Conservation (phyloP, 495 filamentous ascomycete species). For the Entonaema liquescens region DNA sequence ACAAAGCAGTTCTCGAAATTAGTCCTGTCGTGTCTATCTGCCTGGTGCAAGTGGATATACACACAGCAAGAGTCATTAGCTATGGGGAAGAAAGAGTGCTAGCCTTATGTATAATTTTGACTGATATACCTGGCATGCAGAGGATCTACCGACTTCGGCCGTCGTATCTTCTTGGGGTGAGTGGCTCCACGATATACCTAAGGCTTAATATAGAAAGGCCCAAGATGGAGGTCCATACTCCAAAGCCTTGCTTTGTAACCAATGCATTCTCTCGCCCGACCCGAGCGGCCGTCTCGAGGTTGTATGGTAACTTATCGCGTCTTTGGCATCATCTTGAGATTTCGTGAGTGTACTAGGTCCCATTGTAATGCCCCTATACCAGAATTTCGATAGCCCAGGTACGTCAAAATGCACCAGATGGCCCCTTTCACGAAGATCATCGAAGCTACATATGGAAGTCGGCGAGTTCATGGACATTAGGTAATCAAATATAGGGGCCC, state of each 20-base stretch:
- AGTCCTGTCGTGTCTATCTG: not conserved
- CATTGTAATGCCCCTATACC: not conserved
- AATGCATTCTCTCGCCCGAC: not conserved
- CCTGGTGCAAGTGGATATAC: slow-evolving; percentile 5
- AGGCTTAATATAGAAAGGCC: too few species aligned
- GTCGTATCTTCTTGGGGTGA: not conserved
- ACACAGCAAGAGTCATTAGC: not conserved
- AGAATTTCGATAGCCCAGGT: not conserved
- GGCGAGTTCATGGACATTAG: not conserved
- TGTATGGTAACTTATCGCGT: not conserved
- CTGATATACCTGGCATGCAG: too few species aligned
- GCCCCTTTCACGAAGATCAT: not conserved
- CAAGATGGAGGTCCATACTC: not conserved
- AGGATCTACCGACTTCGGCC: slow-evolving; percentile 17
- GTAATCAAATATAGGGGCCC: not conserved
- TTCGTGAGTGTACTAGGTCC: not conserved
- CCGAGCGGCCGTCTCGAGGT: not conserved
- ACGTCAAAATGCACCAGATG: not conserved
- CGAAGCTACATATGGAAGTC: not conserved
- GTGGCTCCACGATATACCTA: not conserved
- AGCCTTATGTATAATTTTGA: too few species aligned
- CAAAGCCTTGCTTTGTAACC: not conserved
- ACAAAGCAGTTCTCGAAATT: slow-evolving; percentile 6
- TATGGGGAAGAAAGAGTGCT: not conserved
- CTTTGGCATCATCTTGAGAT: not conserved